Conservation (phyloP, 2,329 filamentous ascomycete species). For the Penicillium sp. region DNA sequence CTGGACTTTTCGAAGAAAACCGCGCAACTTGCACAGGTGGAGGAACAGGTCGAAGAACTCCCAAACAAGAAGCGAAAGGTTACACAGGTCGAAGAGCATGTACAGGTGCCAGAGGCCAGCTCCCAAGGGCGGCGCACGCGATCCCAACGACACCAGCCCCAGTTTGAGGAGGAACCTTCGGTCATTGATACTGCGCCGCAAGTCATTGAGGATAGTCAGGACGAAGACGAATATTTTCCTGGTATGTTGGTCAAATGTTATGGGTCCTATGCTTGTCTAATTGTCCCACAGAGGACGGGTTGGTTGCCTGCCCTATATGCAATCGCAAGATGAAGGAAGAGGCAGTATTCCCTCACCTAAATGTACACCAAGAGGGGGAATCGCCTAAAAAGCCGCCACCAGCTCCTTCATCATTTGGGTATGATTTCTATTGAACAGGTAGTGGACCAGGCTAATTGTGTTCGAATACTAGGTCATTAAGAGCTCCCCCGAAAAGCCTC, state of each 20-base stretch:
- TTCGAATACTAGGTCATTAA: slow-evolving; percentile 22
- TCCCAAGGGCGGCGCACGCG: slow-evolving; percentile 38
- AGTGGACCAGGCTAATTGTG: slow-evolving; percentile 19
- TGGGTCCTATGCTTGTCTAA: slow-evolving; percentile 12
- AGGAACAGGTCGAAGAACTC: slow-evolving; percentile 33
- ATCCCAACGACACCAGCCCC: slow-evolving; percentile 24
- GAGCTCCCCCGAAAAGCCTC: slow-evolving; percentile 20
- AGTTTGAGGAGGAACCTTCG: neutral
- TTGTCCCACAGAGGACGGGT: slow-evolving; percentile 62
- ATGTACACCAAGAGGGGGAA: slow-evolving; percentile 50
- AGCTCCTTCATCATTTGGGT: slow-evolving; percentile 31
- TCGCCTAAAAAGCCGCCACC: slow-evolving; percentile 7
- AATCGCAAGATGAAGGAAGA: slow-evolving; percentile 74
- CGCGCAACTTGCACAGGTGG: slow-evolving; percentile 56
- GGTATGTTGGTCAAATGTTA: slow-evolving; percentile 25
- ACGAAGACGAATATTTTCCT: slow-evolving; percentile 37
- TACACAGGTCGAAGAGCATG: slow-evolving; percentile 35
- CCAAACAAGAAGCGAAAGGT: slow-evolving; percentile 40
- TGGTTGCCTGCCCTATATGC: slow-evolving; percentile 85
- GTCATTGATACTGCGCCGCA: slow-evolving; percentile 17
- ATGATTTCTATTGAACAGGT: slow-evolving; percentile 4
- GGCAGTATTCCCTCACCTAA: slow-evolving; percentile 79
- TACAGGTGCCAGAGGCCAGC: slow-evolving; percentile 32
- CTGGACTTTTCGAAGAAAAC: slow-evolving; percentile 64
- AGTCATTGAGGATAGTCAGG: slow-evolving; percentile 44